phyloP scores from a whole-genome alignment of 2,329 filamentous ascomycete genomes.

The Epichloe sylvatica region DNA sequence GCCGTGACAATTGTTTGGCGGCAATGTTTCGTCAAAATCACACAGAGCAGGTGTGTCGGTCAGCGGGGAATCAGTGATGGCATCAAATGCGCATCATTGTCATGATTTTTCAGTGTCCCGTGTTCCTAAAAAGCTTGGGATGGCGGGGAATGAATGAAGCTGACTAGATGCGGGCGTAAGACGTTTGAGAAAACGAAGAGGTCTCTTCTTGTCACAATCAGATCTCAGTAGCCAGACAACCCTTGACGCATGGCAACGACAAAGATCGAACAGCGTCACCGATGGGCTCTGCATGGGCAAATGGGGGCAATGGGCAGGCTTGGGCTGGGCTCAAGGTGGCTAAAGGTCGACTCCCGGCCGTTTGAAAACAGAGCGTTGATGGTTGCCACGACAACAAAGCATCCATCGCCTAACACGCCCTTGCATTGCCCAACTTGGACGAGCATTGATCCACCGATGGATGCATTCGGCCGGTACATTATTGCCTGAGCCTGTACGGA shows the following conservation, averaged over 20 bases:
- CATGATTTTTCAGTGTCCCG: not conserved
- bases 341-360: not conserved
- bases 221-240: not conserved
- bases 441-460: too few species aligned
- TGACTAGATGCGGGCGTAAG: not conserved
- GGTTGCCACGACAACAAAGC: constrained; percentile 9
- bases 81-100: not conserved
- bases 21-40: not conserved
- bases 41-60: not conserved
- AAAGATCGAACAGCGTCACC: constrained; percentile 2
- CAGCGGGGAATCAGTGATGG: not conserved
- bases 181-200: not conserved
- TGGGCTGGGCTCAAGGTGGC: not conserved
- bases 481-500: too few species aligned
- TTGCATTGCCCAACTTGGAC: not conserved
- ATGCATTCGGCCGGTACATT: too few species aligned
- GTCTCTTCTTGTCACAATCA: not conserved
- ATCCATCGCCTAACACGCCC: not conserved
- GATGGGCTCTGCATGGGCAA: not conserved
- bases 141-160: not conserved
- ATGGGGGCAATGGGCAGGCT: not conserved
- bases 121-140: not conserved
- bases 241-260: constrained; percentile 4
- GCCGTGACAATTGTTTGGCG: not conserved
- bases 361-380: constrained; percentile 9